These are phyloP conservation scores for Tetrahymena elliotti DNA, from an alignment of 73 alveolate species.

Conservation along the genomic window DNA sequence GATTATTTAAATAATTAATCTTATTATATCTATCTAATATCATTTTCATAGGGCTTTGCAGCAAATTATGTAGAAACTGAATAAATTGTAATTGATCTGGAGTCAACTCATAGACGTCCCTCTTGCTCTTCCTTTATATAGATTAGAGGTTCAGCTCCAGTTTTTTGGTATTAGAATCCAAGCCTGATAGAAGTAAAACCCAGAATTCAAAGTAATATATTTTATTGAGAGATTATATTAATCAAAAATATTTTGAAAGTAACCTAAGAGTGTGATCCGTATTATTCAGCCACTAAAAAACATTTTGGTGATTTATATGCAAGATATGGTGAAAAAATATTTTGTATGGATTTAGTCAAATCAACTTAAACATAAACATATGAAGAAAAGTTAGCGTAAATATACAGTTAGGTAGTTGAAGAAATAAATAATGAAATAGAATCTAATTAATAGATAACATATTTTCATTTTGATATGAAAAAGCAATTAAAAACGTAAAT, in stretches of 20 bases:
- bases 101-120: slow-evolving; percentile 34
- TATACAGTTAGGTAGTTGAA: slow-evolving; percentile 48
- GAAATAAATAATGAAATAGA: slow-evolving; percentile 20
- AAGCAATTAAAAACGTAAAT: slow-evolving; percentile 21
- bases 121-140: slow-evolving; percentile 68
- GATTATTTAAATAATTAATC: not conserved
- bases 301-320: slow-evolving; percentile 69
- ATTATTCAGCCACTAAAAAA: slow-evolving; percentile 60
- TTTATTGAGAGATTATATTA: not conserved
- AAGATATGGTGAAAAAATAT: slow-evolving; percentile 62
- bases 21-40: not conserved
- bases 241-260: not conserved
- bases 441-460: slow-evolving; percentile 35
- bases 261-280: slow-evolving; percentile 51
- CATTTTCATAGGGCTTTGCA: slow-evolving; percentile 45
- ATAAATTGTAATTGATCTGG: slow-evolving; percentile 63
- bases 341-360: slow-evolving; percentile 60
- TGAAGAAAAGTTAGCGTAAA: slow-evolving; percentile 58
- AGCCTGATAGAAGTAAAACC: slow-evolving; percentile 73
- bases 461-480: slow-evolving; percentile 75
- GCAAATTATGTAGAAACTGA: slow-evolving; percentile 91
- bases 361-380: slow-evolving; percentile 47
- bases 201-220: slow-evolving; percentile 52
- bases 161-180: slow-evolving; percentile 84
- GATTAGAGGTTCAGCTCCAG: slow-evolving; percentile 94